phyloP scores from a whole-genome alignment of 78 protist species.

The Creolimax fragrantissima region DNA sequence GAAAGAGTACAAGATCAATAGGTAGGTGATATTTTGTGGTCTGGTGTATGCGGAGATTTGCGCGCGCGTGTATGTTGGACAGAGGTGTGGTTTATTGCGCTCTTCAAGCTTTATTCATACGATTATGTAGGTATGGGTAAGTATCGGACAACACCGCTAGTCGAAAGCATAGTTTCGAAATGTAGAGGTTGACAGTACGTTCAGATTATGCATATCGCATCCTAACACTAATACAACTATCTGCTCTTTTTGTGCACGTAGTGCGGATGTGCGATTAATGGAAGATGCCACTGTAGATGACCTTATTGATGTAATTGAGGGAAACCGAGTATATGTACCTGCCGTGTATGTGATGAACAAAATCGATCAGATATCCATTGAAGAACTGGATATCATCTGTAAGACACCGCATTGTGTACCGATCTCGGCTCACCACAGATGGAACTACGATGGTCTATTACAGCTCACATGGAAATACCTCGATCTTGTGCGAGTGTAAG shows the following conservation, averaged over 20 bases:
- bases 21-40: no score
- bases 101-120: no score
- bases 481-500: constrained; percentile 77
- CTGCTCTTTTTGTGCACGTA: background rate
- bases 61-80: no score
- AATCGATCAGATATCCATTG: constrained; percentile 91
- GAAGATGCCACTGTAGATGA: constrained; percentile 88
- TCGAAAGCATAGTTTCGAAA: no score
- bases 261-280: constrained; percentile 31
- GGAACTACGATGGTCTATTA: constrained; percentile 94
- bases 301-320: constrained; percentile 95
- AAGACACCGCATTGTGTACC: constrained; percentile 44
- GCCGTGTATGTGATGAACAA: constrained; percentile 92
- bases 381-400: constrained; percentile 40
- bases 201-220: no score
- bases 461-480: constrained; percentile 90
- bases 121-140: no score
- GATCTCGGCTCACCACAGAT: constrained; percentile 60
- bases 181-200: no score
- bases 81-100: no score
- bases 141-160: constrained; percentile 75
- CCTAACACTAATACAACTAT: no score
- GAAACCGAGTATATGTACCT: constrained; percentile 88
- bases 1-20: constrained; percentile 80
- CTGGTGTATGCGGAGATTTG: no score